phyloP scores from a whole-genome alignment of 805 yeast species.

The Metschnikowia lunata region DNA sequence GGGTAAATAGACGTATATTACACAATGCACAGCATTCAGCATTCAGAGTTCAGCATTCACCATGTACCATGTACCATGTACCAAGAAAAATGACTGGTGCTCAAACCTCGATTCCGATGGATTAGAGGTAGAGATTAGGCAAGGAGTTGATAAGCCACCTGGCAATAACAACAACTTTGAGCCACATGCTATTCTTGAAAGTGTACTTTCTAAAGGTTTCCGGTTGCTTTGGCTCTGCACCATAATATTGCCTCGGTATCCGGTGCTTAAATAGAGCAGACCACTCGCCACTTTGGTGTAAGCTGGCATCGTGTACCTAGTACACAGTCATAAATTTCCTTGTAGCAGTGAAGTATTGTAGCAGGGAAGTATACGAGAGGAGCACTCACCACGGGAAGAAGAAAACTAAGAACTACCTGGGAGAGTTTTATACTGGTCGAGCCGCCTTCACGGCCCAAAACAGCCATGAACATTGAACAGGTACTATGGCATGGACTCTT shows the following conservation, averaged over 20 bases:
- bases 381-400: conserved; percentile 41
- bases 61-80: not conserved
- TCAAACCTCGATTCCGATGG: conserved; percentile 38
- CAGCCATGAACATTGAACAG: conserved; percentile 36
- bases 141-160: conserved; percentile 40
- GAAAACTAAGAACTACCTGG: conserved; percentile 42
- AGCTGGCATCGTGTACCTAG: conserved; percentile 13
- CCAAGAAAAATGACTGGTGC: not conserved
- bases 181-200: conserved; percentile 36
- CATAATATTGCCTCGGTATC: conserved; percentile 6
- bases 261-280: conserved; percentile 8
- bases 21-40: no score
- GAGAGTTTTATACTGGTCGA: conserved; percentile 43
- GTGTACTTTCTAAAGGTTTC: conserved; percentile 21
- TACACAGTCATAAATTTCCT: conserved; percentile 39
- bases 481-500: conserved; percentile 38
- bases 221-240: conserved; percentile 2
- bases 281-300: conserved; percentile 1
- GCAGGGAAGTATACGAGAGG: conserved; percentile 44
- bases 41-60: no score
- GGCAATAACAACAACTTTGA: conserved; percentile 29
- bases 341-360: conserved; percentile 39
- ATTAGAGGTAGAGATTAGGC: conserved; percentile 38
- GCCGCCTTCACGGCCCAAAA: conserved; percentile 42
- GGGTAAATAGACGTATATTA: no score